Evolutionary conservation across 106 monocot species (phyloP).

Genomic region (Triglochin maritima): DNA sequence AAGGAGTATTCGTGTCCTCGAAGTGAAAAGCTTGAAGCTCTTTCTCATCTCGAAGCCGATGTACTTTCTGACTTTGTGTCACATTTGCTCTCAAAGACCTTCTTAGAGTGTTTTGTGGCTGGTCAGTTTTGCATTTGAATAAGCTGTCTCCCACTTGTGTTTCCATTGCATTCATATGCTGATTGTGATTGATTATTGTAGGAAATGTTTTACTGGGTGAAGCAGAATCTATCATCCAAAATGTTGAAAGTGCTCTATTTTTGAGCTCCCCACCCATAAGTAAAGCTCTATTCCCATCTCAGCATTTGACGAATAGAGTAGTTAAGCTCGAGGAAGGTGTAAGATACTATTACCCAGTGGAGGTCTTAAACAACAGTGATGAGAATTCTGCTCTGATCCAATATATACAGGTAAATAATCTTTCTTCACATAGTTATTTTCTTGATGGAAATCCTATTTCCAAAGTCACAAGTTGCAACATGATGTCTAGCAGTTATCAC

Average conservation of each 20-base stretch:
- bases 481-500: not conserved
- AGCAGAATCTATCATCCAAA: constrained; percentile 44
- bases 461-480: not conserved
- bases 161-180: too few relatives aligned
- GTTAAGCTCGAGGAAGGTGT: constrained; percentile 80
- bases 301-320: constrained; percentile 71
- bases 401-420: constrained; percentile 66
- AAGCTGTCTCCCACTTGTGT: too few relatives aligned
- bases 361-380: constrained; percentile 54
- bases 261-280: constrained; percentile 27
- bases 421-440: too few relatives aligned
- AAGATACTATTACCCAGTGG: constrained; percentile 37
- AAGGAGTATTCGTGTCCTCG: constrained; percentile 69
- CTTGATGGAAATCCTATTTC: too few relatives aligned
- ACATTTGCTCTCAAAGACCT: constrained; percentile 49
- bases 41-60: constrained; percentile 52
- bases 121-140: constrained; percentile 21
- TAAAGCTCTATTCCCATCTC: constrained; percentile 68
- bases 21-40: constrained; percentile 61
- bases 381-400: constrained; percentile 81
- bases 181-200: constrained; percentile 7
- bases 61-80: constrained; percentile 46
- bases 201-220: constrained; percentile 65
- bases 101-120: constrained; percentile 63
- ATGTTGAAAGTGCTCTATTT: constrained; percentile 63